phyloP scores from a whole-genome alignment of 352 stramenopile species.

The Poterioochromonas sp. region DNA sequence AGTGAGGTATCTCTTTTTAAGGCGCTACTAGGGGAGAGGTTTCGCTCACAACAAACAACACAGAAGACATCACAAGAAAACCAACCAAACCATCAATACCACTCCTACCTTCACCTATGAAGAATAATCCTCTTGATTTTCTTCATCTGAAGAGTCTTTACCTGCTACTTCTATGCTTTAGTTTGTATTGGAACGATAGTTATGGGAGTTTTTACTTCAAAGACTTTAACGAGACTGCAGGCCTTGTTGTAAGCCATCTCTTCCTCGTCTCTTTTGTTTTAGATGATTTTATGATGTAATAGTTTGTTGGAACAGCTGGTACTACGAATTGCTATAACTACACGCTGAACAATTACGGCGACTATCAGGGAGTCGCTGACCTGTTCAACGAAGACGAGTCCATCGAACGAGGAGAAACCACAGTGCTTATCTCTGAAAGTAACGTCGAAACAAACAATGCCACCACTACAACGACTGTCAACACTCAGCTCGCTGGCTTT shows the following conservation, averaged over 20 bases:
- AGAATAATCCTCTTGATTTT: too few relatives aligned
- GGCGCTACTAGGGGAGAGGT: too few relatives aligned
- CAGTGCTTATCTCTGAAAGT: slow-evolving; percentile 7
- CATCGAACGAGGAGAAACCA: neutral
- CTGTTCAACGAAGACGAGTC: neutral
- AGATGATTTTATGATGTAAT: neutral
- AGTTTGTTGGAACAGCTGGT: neutral
- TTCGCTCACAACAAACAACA: too few relatives aligned
- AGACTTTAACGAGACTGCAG: neutral
- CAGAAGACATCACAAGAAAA: too few relatives aligned
- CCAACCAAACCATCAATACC: too few relatives aligned
- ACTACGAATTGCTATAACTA: slow-evolving; percentile 3
- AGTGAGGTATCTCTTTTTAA: too few relatives aligned
- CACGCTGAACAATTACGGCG: neutral
- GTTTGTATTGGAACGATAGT: too few relatives aligned
- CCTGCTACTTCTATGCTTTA: too few relatives aligned
- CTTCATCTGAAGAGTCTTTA: too few relatives aligned
- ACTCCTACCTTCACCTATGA: too few relatives aligned
- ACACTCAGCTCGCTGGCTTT: neutral
- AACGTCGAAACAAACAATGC: slow-evolving; percentile 16
- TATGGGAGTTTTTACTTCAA: too few relatives aligned
- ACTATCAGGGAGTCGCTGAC: neutral
- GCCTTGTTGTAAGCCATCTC: neutral
- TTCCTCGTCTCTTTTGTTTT: neutral
- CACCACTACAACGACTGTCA: neutral